Evolutionary conservation across 768 basidiomycete species (phyloP), one percentile per base, ranked within the genome.

Genomic region (Tricholoma hemisulphureum): DNA sequence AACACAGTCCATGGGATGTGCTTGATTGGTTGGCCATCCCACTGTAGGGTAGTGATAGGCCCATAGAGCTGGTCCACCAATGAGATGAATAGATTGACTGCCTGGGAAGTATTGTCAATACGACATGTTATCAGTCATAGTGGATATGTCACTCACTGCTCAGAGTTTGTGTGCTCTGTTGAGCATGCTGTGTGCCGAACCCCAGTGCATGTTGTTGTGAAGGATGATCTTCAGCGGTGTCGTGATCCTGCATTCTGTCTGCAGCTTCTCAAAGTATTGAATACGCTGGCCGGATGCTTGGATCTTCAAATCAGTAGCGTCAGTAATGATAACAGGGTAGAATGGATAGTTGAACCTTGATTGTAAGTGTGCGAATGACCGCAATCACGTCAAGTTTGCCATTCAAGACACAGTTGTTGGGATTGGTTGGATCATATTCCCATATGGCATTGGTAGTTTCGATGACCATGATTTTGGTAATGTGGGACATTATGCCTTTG

Each of bases 391-490:
- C 65, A 0, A 73, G 57, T 0, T 57, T 64, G 6, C 65, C 60
- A n/a, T 62, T 61, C 11, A 69, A 56, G 3, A 73, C 61, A 13
- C 56, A 50, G 41, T 73, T 73, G 35, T 60, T 57, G 4, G 32
- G 10, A 8, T 56, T 37, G 21, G 2, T 28, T 1, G 73, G 73
- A 35, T 74, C 66, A 41, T 66, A 73, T 23, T 74, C 71, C 73
- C 71, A 75, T 13, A 75, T 74, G 0, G 69, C 69, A 0, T 55
- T 64, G 14, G 61, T 56, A 4, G 55, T 73, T 41, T 73, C 63
- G 9, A 72, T 53, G 0, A 60, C 60, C 1, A 63, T 61, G 9
- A 65, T 66, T 45, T 66, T 63, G 0, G 69, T 73, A 69, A 24
- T 26, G 34, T n/a, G 28, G 7, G 5, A 64, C 52, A 11, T 46